Evolutionary conservation across 2,329 filamentous ascomycete genomes (phyloP).

Genomic region (Colletotrichum melonis): DNA sequence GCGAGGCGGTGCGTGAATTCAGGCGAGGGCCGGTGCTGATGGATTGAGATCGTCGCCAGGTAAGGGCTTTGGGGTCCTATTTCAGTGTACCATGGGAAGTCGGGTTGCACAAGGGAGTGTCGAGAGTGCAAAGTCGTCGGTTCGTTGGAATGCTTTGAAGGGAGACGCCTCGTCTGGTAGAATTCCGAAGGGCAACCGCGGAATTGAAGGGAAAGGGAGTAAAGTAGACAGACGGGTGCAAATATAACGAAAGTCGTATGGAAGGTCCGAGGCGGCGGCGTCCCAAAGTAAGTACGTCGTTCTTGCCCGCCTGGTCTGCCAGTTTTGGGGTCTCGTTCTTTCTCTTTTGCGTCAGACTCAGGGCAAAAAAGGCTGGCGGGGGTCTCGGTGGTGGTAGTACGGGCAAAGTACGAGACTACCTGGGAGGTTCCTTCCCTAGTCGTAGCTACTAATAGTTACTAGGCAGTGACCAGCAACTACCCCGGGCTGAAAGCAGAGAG

Average conservation of each 20-base stretch:
- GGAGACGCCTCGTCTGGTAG: constrained; percentile 19
- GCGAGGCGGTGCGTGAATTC: neutral
- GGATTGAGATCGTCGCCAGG: neutral
- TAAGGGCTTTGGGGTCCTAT: constrained; percentile 18
- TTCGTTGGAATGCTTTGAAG: constrained; percentile 28
- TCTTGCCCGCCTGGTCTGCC: neutral
- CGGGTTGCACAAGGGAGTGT: constrained; percentile 13
- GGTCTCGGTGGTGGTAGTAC: constrained; percentile 20
- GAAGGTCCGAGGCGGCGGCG: constrained; percentile 17
- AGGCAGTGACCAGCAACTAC: constrained; percentile 13
- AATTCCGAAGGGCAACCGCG: constrained; percentile 8
- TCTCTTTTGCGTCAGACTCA: neutral
- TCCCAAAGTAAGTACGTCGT: neutral
- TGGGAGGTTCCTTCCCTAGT: neutral
- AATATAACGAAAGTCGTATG: constrained; percentile 10
- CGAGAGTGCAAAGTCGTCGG: neutral
- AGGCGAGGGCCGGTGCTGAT: neutral
- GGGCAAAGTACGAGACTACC: neutral
- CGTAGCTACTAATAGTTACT: neutral
- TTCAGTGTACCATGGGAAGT: constrained; percentile 26
- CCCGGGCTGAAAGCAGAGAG: constrained; percentile 28
- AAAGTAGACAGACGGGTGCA: constrained; percentile 2
- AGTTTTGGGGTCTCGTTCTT: neutral
- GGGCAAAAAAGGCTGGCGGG: neutral
- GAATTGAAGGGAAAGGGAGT: constrained; percentile 16